Base-by-base conservation (phyloP, 257 asterid species). In the Solanum etuberosum region DNA sequence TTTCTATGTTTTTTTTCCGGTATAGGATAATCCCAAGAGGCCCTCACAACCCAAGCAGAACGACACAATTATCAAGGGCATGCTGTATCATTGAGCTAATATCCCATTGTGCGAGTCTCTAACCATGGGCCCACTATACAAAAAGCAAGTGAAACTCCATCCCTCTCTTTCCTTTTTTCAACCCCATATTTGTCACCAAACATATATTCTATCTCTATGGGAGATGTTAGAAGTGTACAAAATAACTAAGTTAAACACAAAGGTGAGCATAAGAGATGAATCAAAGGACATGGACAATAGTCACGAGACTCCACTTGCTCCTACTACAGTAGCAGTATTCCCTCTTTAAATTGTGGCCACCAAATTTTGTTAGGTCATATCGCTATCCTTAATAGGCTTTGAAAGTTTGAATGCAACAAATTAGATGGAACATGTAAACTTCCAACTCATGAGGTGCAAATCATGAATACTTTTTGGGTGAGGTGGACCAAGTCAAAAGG, bases 271-370 rank as follows among this genome's bases (percentile, higher is more conserved):
- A 54, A 54, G 61, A 2, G 4, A 31, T 9, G 18, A 27, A 48
- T 81, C 27, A 29, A 81, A 81, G 18, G 42, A 80, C 85, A 80
- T 80, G 10, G 16, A 14, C 65, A 46, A 80, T 46, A 16, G 85
- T 81, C 31, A 81, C 31, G 68, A 81, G 68, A 81, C 43, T 48
- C 68, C 43, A 81, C 85, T 80, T 63, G 65, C 63, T 88, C 89
- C 88, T 89, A 89, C 89, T 89, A 88, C 88, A 91, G 40, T 40
- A 40, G 27, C 40, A 8, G 32, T 71, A 27, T 46, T 29, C 29
- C 54, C 46, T 11, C 89, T 63, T 90, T 73, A 83, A 57, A 74
- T 86, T 32, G 34, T 77, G 82, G 42, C 91, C 93, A 91, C 90
- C 76, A 78, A 48, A 38, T 86, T 29, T 29, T 84, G 23, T 83